phyloP scores from a whole-genome alignment of 129 eudicot genomes.

The Erigeron canadensis region DNA sequence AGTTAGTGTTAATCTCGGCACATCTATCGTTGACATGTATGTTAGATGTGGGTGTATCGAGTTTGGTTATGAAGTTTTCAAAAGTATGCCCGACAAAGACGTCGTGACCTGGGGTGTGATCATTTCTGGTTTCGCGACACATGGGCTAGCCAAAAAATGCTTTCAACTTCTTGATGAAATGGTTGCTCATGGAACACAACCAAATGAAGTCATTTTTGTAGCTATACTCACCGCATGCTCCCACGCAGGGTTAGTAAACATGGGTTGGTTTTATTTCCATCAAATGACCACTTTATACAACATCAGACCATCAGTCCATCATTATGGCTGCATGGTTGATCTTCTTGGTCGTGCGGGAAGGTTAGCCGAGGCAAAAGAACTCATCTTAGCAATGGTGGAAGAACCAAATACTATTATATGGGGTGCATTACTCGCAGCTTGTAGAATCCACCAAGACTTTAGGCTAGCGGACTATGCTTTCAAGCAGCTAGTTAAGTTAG shows the following conservation, averaged over 20 bases:
- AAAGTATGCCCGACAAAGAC: conserved; percentile 40
- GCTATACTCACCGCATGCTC: conserved; percentile 53
- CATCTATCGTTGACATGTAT: conserved; percentile 51
- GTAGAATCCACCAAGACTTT: conserved; percentile 38
- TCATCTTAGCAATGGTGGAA: conserved; percentile 35
- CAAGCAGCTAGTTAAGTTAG: conserved; percentile 38
- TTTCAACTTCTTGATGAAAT: conserved; percentile 48
- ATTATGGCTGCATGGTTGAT: conserved; percentile 58
- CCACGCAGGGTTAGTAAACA: conserved; percentile 41
- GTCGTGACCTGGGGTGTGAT: conserved; percentile 51
- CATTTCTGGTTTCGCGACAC: conserved; percentile 41
- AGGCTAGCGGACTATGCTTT: conserved; percentile 36
- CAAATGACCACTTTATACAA: conserved; percentile 35
- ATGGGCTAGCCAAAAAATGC: conserved; percentile 40
- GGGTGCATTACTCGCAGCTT: conserved; percentile 47
- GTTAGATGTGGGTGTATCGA: conserved; percentile 49
- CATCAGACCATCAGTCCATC: conserved; percentile 48
- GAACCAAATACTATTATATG: conserved; percentile 44
- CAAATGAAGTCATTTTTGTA: conserved; percentile 47
- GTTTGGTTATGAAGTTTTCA: conserved; percentile 36
- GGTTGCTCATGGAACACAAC: conserved; percentile 29
- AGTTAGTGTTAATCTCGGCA: conserved; percentile 34
- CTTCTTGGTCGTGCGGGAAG: conserved; percentile 52
- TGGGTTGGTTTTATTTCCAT: conserved; percentile 39
- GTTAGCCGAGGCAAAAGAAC: conserved; percentile 42